Conservation (phyloP, 495 filamentous ascomycete genomes). For the Cercophora samala region DNA sequence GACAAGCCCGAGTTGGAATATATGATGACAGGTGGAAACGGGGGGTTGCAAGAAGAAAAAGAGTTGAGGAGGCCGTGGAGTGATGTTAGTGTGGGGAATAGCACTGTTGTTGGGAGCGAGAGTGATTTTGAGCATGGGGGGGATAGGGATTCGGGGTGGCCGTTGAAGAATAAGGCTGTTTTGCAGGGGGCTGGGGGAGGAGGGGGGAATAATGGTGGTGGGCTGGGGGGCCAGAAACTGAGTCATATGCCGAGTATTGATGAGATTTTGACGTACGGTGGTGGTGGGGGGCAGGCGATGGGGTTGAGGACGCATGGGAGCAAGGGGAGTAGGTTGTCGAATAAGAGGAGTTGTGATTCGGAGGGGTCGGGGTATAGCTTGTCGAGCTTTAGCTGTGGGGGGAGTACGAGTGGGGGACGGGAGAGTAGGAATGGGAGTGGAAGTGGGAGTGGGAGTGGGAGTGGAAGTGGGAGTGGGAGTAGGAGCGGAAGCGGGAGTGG, state of each 20-base stretch:
- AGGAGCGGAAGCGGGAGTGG: background rate
- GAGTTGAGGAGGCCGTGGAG: background rate
- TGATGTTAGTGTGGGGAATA: background rate
- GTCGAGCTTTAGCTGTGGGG: background rate
- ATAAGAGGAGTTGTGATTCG: background rate
- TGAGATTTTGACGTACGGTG: slow-evolving; percentile 9
- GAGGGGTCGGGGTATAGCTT: background rate
- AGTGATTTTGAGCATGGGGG: background rate
- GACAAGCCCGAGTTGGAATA: slow-evolving; percentile 4
- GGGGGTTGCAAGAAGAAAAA: background rate
- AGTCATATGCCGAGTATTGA: slow-evolving; percentile 16
- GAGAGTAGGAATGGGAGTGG: background rate
- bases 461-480: background rate
- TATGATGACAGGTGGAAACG: background rate
- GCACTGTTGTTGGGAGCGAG: slow-evolving; percentile 3
- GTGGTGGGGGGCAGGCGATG: background rate
- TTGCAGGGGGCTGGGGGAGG: background rate
- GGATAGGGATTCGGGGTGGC: background rate
- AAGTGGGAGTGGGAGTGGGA: background rate
- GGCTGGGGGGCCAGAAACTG: too few species aligned
- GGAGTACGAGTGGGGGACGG: background rate
- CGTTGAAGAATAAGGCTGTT: background rate
- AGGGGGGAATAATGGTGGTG: too few species aligned
- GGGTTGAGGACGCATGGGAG: background rate
- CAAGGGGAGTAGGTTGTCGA: slow-evolving; percentile 1